Evolutionary conservation across 495 filamentous ascomycete genomes (phyloP).

Genomic region (Penicillium canescens): DNA sequence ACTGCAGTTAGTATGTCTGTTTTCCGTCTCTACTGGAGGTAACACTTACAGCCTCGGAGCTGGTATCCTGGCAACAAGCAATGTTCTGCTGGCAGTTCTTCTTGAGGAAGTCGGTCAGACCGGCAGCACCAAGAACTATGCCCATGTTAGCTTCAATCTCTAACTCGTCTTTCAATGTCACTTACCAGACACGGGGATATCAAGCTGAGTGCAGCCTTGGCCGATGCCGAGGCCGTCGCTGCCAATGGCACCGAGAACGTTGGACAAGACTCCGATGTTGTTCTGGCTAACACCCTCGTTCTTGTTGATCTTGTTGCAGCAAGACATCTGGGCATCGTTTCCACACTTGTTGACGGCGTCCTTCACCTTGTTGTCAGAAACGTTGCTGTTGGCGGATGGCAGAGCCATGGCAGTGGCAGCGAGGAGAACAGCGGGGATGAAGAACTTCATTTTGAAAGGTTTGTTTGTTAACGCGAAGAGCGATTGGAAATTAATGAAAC

Average conservation of each 20-base stretch:
- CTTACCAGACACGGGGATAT: constrained; percentile 26
- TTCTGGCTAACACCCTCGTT: constrained; percentile 28
- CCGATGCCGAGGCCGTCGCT: constrained; percentile 28
- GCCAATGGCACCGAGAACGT: constrained; percentile 24
- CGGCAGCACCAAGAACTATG: constrained; percentile 27
- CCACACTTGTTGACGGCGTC: constrained; percentile 36
- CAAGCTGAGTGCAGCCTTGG: constrained; percentile 20
- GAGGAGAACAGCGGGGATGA: constrained; percentile 28
- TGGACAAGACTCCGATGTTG: constrained; percentile 22
- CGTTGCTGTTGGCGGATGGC: constrained; percentile 4
- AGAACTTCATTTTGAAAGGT: constrained; percentile 38
- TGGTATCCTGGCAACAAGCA: constrained; percentile 48
- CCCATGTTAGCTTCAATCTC: constrained; percentile 1
- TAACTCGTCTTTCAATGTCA: not conserved
- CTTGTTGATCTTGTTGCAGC: constrained; percentile 40
- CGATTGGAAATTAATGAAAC: not conserved
- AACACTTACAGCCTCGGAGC: constrained; percentile 27
- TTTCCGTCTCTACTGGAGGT: not conserved
- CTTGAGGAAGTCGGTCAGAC: constrained; percentile 35
- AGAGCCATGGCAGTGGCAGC: constrained; percentile 33
- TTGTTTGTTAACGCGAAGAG: constrained; percentile 7
- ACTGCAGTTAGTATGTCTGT: not conserved
- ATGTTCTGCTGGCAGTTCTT: constrained; percentile 50
- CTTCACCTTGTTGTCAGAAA: constrained; percentile 9
- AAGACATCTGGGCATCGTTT: constrained; percentile 39